phyloP scores from a whole-genome alignment of 2,329 filamentous ascomycete species.

The Sporothrix globosa region DNA sequence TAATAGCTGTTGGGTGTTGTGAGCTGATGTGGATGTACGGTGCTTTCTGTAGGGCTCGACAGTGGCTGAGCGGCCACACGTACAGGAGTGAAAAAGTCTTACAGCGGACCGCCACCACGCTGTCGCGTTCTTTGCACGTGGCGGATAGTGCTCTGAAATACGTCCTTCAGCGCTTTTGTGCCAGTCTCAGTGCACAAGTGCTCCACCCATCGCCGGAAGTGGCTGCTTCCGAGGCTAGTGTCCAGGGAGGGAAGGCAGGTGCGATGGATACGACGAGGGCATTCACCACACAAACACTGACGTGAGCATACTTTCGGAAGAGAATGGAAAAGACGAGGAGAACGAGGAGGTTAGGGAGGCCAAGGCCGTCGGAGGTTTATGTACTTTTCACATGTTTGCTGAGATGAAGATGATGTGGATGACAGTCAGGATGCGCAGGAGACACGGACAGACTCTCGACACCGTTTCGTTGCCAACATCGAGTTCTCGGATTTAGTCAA shows the following conservation, averaged over 20 bases:
- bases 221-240: constrained; percentile 23
- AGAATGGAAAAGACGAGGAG: background rate
- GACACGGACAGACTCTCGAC: constrained; percentile 14
- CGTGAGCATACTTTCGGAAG: no score
- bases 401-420: background rate
- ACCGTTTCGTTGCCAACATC: background rate
- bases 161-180: no score
- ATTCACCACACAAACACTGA: no score
- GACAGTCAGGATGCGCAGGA: no score
- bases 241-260: background rate
- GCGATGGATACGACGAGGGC: background rate
- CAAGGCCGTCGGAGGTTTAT: background rate
- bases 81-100: background rate
- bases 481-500: no score
- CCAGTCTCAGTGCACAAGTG: background rate
- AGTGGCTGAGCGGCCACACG: background rate
- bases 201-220: constrained; percentile 18
- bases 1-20: background rate
- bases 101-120: no score
- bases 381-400: background rate
- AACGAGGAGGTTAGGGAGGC: background rate
- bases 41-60: background rate
- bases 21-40: background rate
- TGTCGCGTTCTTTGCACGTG: no score
- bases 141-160: no score